Percentiles rank a stretch among this genome's conserved stretches.
phyloP scores from a whole-genome alignment of 192 early-diverging fungal genomes.

The Geranomyces michiganensis region DNA sequence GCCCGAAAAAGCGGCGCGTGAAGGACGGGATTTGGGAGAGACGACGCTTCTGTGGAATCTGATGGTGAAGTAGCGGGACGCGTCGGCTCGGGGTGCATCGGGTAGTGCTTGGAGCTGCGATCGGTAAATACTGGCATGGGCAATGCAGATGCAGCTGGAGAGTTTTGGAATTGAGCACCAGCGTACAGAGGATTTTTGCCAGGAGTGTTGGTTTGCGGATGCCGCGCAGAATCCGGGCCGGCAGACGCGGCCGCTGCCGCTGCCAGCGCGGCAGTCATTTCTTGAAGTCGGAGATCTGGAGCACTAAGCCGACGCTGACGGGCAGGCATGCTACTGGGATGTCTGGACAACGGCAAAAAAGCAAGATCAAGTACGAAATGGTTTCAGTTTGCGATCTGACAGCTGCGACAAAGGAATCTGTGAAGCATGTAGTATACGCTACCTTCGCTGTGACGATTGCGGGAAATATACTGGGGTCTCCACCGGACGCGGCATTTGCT shows the following conservation, averaged over 20 bases:
- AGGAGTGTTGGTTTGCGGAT: constrained; percentile 3
- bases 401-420: too few relatives aligned
- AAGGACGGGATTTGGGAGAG: constrained; percentile 23
- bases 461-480: constrained; percentile 11
- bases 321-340: constrained; percentile 6
- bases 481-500: not conserved
- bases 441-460: constrained; percentile 13
- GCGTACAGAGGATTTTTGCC: constrained; percentile 42
- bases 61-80: not conserved
- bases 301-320: constrained; percentile 27
- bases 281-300: constrained; percentile 31
- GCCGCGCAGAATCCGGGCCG: not conserved
- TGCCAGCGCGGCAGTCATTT: constrained; percentile 15
- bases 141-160: constrained; percentile 46
- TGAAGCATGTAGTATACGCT: not conserved
- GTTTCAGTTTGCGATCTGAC: too few relatives aligned
- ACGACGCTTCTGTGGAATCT: constrained; percentile 15
- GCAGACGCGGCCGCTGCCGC: not conserved
- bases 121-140: constrained; percentile 52
- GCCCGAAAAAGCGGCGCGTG: constrained; percentile 11
- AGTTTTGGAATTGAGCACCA: constrained; percentile 59
- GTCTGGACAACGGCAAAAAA: not conserved
- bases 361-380: not conserved
- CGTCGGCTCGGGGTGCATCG: not conserved
- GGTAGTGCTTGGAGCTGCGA: not conserved